A percentile compares a stretch with the other conserved stretches of the same genome.
phyloP scores from a whole-genome alignment of 2,329 filamentous ascomycete species.

The Alternaria postmessia region DNA sequence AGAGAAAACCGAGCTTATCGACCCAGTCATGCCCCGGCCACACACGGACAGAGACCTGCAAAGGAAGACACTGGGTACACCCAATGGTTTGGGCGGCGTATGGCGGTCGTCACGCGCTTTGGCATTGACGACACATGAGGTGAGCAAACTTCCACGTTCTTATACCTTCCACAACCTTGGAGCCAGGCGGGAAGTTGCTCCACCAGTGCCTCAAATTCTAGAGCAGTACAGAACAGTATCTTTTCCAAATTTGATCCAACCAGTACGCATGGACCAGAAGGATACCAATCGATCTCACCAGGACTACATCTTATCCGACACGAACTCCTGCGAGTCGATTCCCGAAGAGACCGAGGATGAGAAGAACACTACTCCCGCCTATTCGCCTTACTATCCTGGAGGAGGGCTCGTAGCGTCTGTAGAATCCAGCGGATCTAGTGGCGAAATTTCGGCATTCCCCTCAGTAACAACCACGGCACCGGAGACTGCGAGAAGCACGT shows the following conservation, averaged over 20 bases:
- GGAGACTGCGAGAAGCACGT: not conserved
- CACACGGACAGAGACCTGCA: conserved; percentile 28
- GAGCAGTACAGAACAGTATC: conserved; percentile 29
- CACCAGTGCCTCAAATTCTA: conserved; percentile 39
- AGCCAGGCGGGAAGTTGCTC: conserved; percentile 20
- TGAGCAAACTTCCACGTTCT: conserved; percentile 44
- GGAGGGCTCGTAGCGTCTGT: not conserved
- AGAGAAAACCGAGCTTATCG: not conserved
- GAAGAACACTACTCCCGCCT: not conserved
- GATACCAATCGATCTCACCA: not conserved
- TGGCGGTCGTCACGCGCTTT: conserved; percentile 33
- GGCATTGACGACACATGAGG: conserved; percentile 38
- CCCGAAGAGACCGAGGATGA: conserved; percentile 13
- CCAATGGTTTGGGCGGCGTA: conserved; percentile 29
- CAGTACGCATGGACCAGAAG: conserved; percentile 1
- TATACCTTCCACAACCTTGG: conserved; percentile 39
- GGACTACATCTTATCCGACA: conserved; percentile 3
- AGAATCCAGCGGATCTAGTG: conserved; percentile 1
- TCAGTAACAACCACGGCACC: not conserved
- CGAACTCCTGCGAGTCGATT: conserved; percentile 12
- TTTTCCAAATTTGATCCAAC: conserved; percentile 18
- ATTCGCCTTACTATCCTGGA: not conserved
- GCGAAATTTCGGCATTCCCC: conserved; percentile 1
- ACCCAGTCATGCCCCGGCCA: conserved; percentile 19
- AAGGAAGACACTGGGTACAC: conserved; percentile 31